Percentiles rank a stretch among this genome's conserved stretches.
Evolutionary conservation across 345 rosid species (phyloP).

Genomic region (Xanthoceras sorbifolium): DNA sequence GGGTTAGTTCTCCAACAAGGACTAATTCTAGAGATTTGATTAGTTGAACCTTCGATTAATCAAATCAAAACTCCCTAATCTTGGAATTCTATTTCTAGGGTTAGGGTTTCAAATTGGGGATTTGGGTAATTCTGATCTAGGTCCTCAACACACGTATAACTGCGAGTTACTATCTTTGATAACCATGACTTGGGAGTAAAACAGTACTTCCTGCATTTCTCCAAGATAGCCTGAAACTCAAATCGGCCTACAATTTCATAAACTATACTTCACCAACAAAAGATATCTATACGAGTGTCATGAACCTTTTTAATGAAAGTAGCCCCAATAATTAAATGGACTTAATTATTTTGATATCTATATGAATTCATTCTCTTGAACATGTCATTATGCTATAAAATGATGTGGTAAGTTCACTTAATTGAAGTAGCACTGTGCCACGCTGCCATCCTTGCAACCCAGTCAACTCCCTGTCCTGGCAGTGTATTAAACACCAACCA

Average conservation of each 20-base stretch:
- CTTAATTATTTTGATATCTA: not conserved
- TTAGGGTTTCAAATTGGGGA: too few relatives aligned
- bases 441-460: not conserved
- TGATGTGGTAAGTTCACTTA: not conserved
- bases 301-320: not conserved
- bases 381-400: not conserved
- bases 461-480: not conserved
- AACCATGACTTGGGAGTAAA: too few relatives aligned
- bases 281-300: not conserved
- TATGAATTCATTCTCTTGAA: not conserved
- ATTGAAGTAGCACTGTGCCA: not conserved
- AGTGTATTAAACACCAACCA: not conserved
- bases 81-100: too few relatives aligned
- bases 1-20: too few relatives aligned
- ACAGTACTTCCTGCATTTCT: not conserved
- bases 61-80: too few relatives aligned
- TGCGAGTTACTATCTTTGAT: too few relatives aligned
- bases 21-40: too few relatives aligned
- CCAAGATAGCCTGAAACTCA: not conserved
- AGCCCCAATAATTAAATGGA: not conserved
- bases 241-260: not conserved
- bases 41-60: too few relatives aligned
- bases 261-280: not conserved
- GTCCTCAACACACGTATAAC: too few relatives aligned
- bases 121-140: too few relatives aligned